Evolutionary conservation across 2,329 filamentous ascomycete species (phyloP), one percentile per base, ranked within the genome.

Genomic region (Fusarium phyllophilum): DNA sequence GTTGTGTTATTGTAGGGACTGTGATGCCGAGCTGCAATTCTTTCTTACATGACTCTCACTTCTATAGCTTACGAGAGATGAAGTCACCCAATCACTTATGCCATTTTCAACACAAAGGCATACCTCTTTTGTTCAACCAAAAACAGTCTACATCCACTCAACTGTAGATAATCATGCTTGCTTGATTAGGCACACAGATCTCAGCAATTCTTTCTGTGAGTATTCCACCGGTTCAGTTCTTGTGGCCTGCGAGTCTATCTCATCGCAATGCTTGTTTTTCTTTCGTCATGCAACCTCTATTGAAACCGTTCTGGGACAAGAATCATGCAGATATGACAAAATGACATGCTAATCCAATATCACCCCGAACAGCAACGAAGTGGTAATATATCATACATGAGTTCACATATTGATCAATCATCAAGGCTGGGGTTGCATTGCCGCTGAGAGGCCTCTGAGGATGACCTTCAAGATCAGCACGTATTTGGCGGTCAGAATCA

Each of bases 381-480:
- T 10, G 13, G 6, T 31, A 10, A 14, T n/a, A 49, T 26, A 49
- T 22, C n/a, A 36, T 41, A 62, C 26, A 34, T 46, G 48, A 31
- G 15, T 36, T 68, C 49, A 45, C 48, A 51, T 56, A 36, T 33
- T n/a, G 42, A 58, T 26, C 45, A 31, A 48, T 38, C 29, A 38
- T 36, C 24, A 48, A n/a, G 17, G 36, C n/a, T n/a, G 26, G 39
- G 26, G 36, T 63, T 52, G 34, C 48, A 33, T 39, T 63, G 42
- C 20, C 34, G 24, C 31, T 48, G 8, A 54, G 18, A 57, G 18
- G 52, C 55, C 57, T 33, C 45, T 61, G 33, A 39, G 38, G 14
- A 55, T 70, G 70, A 31, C 42, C 58, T n/a, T 29, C 18, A 36
- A 42, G 54, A 73, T 73, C 54, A 67, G 73, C 73, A 76, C 71